Percentiles rank a stretch among this genome's conserved stretches.
Evolutionary conservation across 371 early-diverging fungal genomes (phyloP).

Genomic region (Apophysomyces sp.): DNA sequence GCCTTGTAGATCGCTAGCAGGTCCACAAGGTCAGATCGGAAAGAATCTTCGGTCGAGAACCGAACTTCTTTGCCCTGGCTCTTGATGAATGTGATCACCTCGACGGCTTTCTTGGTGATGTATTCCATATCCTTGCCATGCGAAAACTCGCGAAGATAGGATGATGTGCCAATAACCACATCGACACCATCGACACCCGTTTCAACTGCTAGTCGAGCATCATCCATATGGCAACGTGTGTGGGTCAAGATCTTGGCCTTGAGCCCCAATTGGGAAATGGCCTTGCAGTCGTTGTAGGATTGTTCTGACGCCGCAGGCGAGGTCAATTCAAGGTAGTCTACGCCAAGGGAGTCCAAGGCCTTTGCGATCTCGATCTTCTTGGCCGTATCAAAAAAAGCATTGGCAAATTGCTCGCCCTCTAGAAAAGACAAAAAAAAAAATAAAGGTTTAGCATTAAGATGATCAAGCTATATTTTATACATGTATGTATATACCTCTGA

Average conservation of each 20-base stretch:
- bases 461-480: background rate
- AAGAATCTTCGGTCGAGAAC: slow-evolving; percentile 95
- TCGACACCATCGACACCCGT: slow-evolving; percentile 95
- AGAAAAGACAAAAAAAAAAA: slow-evolving; percentile 6
- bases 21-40: slow-evolving; percentile 93
- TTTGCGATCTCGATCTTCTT: slow-evolving; percentile 96
- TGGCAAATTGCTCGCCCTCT: slow-evolving; percentile 97
- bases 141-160: slow-evolving; percentile 88
- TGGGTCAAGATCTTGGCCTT: slow-evolving; percentile 97
- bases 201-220: slow-evolving; percentile 89
- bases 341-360: slow-evolving; percentile 93
- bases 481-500: slow-evolving; percentile 61
- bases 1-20: slow-evolving; percentile 88
- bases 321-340: slow-evolving; percentile 94
- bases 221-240: slow-evolving; percentile 95
- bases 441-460: background rate
- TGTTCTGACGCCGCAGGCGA: slow-evolving; percentile 95
- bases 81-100: slow-evolving; percentile 92
- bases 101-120: slow-evolving; percentile 89
- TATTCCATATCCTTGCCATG: slow-evolving; percentile 97
- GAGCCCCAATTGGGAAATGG: slow-evolving; percentile 84
- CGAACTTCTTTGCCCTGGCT: slow-evolving; percentile 91
- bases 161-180: slow-evolving; percentile 95
- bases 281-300: slow-evolving; percentile 83
- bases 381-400: slow-evolving; percentile 92